Evolutionary conservation across 305 asterid genomes (phyloP).

Genomic region (Rubia peregrina): DNA sequence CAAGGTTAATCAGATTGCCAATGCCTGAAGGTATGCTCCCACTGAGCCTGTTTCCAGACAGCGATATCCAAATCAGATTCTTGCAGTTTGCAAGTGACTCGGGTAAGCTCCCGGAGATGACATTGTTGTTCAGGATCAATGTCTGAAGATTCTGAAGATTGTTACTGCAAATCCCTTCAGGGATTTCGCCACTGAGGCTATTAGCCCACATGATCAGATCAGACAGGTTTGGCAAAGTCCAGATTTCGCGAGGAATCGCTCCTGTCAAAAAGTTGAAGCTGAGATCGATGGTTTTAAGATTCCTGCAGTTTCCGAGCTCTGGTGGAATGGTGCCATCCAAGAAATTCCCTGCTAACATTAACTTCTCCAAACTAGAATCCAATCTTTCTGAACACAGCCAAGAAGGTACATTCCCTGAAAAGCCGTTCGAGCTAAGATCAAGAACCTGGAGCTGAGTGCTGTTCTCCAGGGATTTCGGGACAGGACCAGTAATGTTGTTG

Average conservation of each 20-base stretch:
- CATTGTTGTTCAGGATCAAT: constrained; percentile 69
- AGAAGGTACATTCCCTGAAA: constrained; percentile 64
- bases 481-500: constrained; percentile 58
- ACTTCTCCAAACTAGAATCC: constrained; percentile 41
- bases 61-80: constrained; percentile 68
- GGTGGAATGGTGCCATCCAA: constrained; percentile 61
- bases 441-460: constrained; percentile 52
- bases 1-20: constrained; percentile 59
- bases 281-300: constrained; percentile 51
- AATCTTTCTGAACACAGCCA: constrained; percentile 42
- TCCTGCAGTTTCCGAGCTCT: constrained; percentile 51
- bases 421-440: constrained; percentile 75
- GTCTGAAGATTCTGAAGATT: constrained; percentile 74
- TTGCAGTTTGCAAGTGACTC: constrained; percentile 69
- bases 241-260: constrained; percentile 55
- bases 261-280: constrained; percentile 64
- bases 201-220: constrained; percentile 92
- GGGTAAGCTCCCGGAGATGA: constrained; percentile 53
- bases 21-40: constrained; percentile 60
- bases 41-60: constrained; percentile 61
- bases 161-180: constrained; percentile 65
- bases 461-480: constrained; percentile 54
- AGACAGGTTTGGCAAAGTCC: constrained; percentile 61
- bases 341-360: constrained; percentile 55
- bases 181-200: constrained; percentile 61